Base-by-base conservation (phyloP, 148 eudicot genomes). In the Amaranthus hypochondriacus region DNA sequence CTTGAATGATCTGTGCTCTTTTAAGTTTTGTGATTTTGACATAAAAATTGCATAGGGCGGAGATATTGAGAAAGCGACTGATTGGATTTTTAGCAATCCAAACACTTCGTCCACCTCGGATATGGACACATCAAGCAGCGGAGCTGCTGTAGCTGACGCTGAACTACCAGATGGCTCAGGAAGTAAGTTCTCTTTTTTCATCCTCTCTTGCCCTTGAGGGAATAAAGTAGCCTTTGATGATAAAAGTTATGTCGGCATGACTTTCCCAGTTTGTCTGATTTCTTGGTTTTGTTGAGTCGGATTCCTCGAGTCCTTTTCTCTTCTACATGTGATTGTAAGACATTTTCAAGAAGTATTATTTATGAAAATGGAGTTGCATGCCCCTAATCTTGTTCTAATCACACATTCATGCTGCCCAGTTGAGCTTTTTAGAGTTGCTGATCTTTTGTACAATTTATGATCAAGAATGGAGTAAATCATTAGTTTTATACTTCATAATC, bases 41-140 rank as follows among this genome's bases (percentile, higher is more conserved):
- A 15, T 11, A 48, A 65, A 49, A 57, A 51, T 79, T 69, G 52
- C 62, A 52, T 82, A 95, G 99, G 96, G 89, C 78, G 92, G 92
- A 80, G 96, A 95, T 80, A 86, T 95, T 56, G 96, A 90, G 83
- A 88, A 80, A 89, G 97, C 99, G 76, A 92, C 99, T 48, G 97
- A 95, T 70, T 95, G 97, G 99, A 92, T 95, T 81, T 90, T 95
- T 80, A 89, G 82, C 77, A 84, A 81, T 65, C 88, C 87, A 57
- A 72, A 83, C 82, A 85, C 83, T 7, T 63, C 88, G 56, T 78
- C 80, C 42, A 46, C 87, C 3, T 84, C 92, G 4, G 83, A 84
- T 75, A 86, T 87, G 91, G 96, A 91, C 74, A 79, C 92, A 53
- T 81, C 92, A 56, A 86, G 82, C 77, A 76, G 90, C 71, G 82